Evolutionary conservation across 163 green algal genomes (phyloP), one percentile per base, ranked within the genome.

Genomic region (Prototheca stagnorum): DNA sequence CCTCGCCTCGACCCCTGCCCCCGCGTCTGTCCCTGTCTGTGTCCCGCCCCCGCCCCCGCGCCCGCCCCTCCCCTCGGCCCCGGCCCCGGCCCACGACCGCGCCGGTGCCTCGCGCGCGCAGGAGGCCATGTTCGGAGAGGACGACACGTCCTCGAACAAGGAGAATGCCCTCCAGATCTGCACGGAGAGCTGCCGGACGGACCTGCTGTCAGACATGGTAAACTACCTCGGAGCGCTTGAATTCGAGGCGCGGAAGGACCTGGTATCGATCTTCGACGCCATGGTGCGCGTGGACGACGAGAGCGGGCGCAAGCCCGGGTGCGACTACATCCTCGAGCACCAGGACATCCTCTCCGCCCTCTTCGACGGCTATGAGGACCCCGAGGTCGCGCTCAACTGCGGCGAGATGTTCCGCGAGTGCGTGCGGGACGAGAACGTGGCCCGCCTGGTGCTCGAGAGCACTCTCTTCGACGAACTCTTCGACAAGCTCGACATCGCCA

Each of bases 231-330:
- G n/a, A 0, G 45, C 65, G 28, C 70, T 94, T 28, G 82, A 92
- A 21, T 94, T 94, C 62, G 84, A 94, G 67, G 51, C 73, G 4
- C 65, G 83, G 21, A 94, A 94, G 50, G 82, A 92, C 50, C 75
- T 74, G 31, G 70, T 37, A 50, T 58, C 11, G 20, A 57, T 63
- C 20, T 83, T 22, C 51, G 81, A 43, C 54, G 73, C 46, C 12
- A 72, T 80, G 25, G 67, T 64, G 28, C 43, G 56, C 17, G 58
- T 58, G 20, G 44, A 49, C 21, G 14, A 59, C 23, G 53, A 53
- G 27, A 46, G 39, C 27, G 59, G 49, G 12, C 23, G 53, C 33
- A 57, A 46, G 5, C 81, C 81, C 19, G 80, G 78, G 1, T 61
- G 73, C 11, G 33, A 55, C 1, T 93, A 86, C 55, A 56, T 94